Percentiles rank a stretch among this genome's conserved stretches.
Conservation (phyloP, 306 rosid genomes). For the Nissolia schottii region DNA sequence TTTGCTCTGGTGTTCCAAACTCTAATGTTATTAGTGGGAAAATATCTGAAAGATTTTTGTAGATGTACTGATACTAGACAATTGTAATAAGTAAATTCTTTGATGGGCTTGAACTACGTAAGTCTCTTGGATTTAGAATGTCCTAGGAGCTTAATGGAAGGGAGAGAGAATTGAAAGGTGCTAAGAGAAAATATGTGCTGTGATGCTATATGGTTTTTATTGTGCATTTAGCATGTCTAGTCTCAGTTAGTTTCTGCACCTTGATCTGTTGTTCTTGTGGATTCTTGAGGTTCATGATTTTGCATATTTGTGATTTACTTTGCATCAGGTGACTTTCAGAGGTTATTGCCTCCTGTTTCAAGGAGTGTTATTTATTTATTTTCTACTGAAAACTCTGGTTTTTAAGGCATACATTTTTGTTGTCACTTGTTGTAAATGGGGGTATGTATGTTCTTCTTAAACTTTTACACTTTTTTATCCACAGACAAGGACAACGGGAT, state of each 20-base stretch:
- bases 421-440: background rate
- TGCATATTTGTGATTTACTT: background rate
- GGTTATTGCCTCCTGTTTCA: background rate
- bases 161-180: background rate
- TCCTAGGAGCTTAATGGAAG: background rate
- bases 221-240: background rate
- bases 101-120: background rate
- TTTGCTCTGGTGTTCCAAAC: no score
- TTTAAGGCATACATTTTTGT: background rate
- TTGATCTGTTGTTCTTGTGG: background rate
- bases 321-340: background rate
- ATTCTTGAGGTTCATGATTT: slow-evolving; percentile 19
- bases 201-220: background rate
- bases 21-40: background rate
- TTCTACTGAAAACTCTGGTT: background rate
- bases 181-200: background rate
- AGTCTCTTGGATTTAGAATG: background rate
- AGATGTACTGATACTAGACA: background rate
- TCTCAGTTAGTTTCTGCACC: background rate
- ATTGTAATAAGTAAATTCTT: background rate
- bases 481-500: slow-evolving; percentile 88
- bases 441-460: background rate
- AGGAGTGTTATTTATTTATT: background rate
- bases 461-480: background rate
- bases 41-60: background rate